These are phyloP conservation scores for Scedosporium apiospermum DNA, from an alignment of 2,329 filamentous ascomycete species.

Conservation along the genomic window DNA sequence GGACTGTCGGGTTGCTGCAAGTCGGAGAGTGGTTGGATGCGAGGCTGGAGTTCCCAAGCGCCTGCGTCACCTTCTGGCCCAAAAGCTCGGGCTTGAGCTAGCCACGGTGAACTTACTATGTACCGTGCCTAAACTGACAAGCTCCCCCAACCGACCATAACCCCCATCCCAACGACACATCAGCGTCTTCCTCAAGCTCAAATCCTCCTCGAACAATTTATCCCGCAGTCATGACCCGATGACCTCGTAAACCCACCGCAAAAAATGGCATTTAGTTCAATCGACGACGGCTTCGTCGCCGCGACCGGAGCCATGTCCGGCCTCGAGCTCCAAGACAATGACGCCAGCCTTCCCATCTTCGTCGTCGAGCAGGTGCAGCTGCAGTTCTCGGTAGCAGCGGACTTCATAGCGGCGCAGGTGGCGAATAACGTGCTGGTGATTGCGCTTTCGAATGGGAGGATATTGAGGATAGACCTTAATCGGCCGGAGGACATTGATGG, in stretches of 20 bases:
- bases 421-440: slow-evolving; percentile 95
- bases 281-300: slow-evolving; percentile 62
- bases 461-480: slow-evolving; percentile 89
- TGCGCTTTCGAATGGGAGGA: slow-evolving; percentile 83
- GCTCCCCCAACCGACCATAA: neutral
- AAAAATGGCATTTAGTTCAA: slow-evolving; percentile 58
- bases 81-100: neutral
- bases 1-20: neutral
- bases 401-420: slow-evolving; percentile 93
- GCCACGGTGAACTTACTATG: neutral
- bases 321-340: slow-evolving; percentile 35
- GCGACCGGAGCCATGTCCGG: slow-evolving; percentile 42
- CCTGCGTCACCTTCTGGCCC: neutral
- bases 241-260: neutral
- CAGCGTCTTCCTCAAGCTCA: neutral
- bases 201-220: neutral
- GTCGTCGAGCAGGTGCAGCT: slow-evolving; percentile 87
- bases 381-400: slow-evolving; percentile 86
- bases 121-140: neutral
- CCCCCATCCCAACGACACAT: neutral
- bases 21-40: neutral
- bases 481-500: slow-evolving; percentile 91
- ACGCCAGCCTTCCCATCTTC: slow-evolving; percentile 77
- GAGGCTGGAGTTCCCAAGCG: neutral
- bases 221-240: slow-evolving; percentile 3